A percentile compares a stretch with the other conserved stretches of the same genome.
These are phyloP conservation scores for Kodamaea anthophila DNA, from an alignment of 1,139 yeast species.

Conservation along the genomic window DNA sequence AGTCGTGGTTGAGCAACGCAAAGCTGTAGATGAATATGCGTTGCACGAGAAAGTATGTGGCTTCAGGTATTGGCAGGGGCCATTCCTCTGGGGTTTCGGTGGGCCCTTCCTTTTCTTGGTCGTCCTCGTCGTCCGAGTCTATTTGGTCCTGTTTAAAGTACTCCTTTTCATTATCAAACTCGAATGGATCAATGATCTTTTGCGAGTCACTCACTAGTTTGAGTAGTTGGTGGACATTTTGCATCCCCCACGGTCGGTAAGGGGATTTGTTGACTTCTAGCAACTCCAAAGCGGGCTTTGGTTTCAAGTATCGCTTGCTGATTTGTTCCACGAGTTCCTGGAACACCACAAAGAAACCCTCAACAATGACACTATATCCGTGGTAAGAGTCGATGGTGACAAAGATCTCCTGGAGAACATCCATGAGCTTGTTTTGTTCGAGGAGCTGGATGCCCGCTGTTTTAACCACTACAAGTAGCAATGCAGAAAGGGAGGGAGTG, in stretches of 20 bases:
- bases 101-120: slow-evolving; percentile 17
- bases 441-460: slow-evolving; percentile 65
- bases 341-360: slow-evolving; percentile 71
- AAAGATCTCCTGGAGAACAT: slow-evolving; percentile 68
- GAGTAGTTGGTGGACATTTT: slow-evolving; percentile 30
- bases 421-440: slow-evolving; percentile 52
- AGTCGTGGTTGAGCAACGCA: slow-evolving; percentile 62
- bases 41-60: slow-evolving; percentile 51
- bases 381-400: slow-evolving; percentile 76
- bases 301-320: slow-evolving; percentile 27
- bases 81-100: slow-evolving; percentile 30
- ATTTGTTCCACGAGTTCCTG: slow-evolving; percentile 57
- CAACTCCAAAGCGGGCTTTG: slow-evolving; percentile 10
- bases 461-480: slow-evolving; percentile 58
- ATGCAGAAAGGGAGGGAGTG: slow-evolving; percentile 68
- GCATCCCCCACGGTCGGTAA: slow-evolving; percentile 54
- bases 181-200: slow-evolving; percentile 27
- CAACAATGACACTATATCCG: slow-evolving; percentile 66
- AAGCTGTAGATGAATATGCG: slow-evolving; percentile 67
- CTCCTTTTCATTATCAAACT: slow-evolving; percentile 27
- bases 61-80: slow-evolving; percentile 59
- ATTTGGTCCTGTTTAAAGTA: slow-evolving; percentile 35
- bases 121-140: slow-evolving; percentile 29
- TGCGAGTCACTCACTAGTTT: slow-evolving; percentile 35
- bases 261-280: slow-evolving; percentile 16